These are phyloP conservation scores for Saturnispora besseyi DNA, from an alignment of 805 yeast species.

Conservation along the genomic window DNA sequence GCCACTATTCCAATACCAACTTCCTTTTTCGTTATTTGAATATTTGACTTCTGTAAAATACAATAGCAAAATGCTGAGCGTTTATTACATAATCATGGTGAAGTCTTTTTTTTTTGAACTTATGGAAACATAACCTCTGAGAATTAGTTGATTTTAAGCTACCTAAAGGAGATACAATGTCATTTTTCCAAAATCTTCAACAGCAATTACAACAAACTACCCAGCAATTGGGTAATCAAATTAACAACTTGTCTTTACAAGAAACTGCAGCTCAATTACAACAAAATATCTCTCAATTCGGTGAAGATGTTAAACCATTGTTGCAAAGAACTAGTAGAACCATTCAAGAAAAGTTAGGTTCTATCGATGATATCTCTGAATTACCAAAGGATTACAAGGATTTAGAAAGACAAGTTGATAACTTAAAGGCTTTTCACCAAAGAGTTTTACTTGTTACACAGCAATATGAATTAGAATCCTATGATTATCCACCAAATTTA, in stretches of 20 bases:
- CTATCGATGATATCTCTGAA: constrained; percentile 60
- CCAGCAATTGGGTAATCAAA: constrained; percentile 13
- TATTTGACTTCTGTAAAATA: too few species aligned
- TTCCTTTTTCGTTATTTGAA: too few species aligned
- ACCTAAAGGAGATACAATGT: constrained; percentile 9
- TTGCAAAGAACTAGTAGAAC: constrained; percentile 51
- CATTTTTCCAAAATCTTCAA: constrained; percentile 18
- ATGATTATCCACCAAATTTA: constrained; percentile 77
- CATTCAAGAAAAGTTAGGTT: constrained; percentile 51
- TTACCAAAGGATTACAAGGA: constrained; percentile 65
- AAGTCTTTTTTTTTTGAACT: neutral
- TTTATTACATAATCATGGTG: too few species aligned
- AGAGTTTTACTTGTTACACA: constrained; percentile 41
- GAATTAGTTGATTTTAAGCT: neutral
- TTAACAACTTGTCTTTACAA: constrained; percentile 27
- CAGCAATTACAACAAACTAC: constrained; percentile 19
- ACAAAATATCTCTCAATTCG: constrained; percentile 24
- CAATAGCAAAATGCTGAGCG: too few species aligned
- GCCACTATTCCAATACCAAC: too few species aligned
- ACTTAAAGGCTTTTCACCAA: constrained; percentile 50
- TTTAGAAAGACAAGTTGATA: constrained; percentile 59
- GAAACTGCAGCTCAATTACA: constrained; percentile 30
- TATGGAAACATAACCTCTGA: neutral
- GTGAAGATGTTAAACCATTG: constrained; percentile 39
- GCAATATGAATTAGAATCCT: constrained; percentile 65